Evolutionary conservation across 1,284 basidiomycete species (phyloP).

Genomic region (Ustilago nuda): DNA sequence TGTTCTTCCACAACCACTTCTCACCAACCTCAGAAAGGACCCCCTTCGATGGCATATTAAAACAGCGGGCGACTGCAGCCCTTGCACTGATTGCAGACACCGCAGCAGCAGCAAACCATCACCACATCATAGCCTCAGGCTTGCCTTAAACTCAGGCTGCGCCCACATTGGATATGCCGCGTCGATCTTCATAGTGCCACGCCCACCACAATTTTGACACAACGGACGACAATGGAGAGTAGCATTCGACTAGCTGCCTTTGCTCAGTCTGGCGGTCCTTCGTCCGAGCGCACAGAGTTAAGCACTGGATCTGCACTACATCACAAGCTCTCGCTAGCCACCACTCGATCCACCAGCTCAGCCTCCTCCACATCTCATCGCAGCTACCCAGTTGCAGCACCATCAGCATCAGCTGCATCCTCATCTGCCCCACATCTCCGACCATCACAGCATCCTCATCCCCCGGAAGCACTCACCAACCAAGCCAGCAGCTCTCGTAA

Average conservation of each 20-base stretch:
- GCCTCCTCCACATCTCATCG: constrained; percentile 24
- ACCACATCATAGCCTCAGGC: too few relatives aligned
- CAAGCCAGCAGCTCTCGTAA: not conserved
- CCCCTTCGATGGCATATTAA: not conserved
- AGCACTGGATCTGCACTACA: constrained; percentile 13
- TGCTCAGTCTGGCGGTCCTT: too few relatives aligned
- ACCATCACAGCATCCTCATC: constrained; percentile 1
- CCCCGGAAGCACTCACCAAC: not conserved
- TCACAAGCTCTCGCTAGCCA: constrained; percentile 27
- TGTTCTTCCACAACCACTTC: too few relatives aligned
- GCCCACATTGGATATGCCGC: not conserved
- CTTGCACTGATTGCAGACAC: not conserved
- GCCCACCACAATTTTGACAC: too few relatives aligned
- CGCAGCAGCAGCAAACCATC: not conserved
- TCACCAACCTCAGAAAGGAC: not conserved
- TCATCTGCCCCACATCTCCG: not conserved
- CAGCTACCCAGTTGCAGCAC: constrained; percentile 7
- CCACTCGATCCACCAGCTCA: constrained; percentile 26
- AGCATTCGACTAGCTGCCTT: not conserved
- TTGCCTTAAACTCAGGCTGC: too few relatives aligned
- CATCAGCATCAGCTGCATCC: constrained; percentile 9
- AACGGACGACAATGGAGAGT: not conserved
- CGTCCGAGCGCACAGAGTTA: not conserved
- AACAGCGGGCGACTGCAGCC: not conserved
- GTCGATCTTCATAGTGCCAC: not conserved